phyloP scores from a whole-genome alignment of 2,329 filamentous ascomycete genomes.

The Monosporascus sp. region DNA sequence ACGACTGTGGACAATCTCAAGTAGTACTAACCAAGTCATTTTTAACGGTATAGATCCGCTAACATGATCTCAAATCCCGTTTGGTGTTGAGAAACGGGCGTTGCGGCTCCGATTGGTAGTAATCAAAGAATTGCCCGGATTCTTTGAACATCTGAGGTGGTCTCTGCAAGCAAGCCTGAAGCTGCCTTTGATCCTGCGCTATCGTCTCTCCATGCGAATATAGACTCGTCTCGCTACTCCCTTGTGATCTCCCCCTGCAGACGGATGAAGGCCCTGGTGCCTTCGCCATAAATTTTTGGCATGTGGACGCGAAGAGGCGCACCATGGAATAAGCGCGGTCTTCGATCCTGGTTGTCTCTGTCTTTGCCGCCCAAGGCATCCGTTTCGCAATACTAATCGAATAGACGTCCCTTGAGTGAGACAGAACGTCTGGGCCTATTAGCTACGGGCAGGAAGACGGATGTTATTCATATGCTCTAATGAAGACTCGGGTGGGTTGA shows the following conservation, averaged over 20 bases:
- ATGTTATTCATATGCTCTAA: no score
- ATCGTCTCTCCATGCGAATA: background rate
- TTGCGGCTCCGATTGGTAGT: background rate
- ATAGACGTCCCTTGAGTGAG: background rate
- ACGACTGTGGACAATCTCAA: background rate
- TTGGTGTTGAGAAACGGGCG: background rate
- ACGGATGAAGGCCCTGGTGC: background rate
- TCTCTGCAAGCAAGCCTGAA: background rate
- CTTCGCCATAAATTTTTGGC: constrained; percentile 1
- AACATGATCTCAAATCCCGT: background rate
- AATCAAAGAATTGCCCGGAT: background rate
- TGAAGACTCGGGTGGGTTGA: no score
- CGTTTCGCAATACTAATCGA: background rate
- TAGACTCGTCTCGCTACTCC: background rate
- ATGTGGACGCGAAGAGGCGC: constrained; percentile 1
- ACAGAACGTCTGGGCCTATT: background rate
- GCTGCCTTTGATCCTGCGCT: background rate
- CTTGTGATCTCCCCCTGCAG: background rate
- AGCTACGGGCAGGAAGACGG: no score
- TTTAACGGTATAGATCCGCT: background rate
- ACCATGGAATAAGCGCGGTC: constrained; percentile 1
- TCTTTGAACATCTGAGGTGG: background rate
- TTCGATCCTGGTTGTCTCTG: background rate
- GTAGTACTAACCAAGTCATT: background rate
- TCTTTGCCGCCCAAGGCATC: background rate